phyloP scores from a whole-genome alignment of 768 basidiomycete genomes.

The Ephemerocybe angulata region DNA sequence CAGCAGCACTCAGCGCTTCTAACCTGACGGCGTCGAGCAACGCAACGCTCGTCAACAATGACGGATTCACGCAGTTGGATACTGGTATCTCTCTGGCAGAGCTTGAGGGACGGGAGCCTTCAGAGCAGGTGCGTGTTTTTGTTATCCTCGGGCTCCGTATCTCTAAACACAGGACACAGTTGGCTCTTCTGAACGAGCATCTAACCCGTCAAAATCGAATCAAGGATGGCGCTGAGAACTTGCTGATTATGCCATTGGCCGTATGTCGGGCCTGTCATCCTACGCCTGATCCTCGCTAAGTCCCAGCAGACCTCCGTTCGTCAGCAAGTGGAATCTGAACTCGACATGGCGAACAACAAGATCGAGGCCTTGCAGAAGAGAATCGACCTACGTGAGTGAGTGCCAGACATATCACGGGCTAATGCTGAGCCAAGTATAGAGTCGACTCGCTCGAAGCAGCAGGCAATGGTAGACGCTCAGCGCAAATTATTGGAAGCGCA shows the following conservation, averaged over 20 bases:
- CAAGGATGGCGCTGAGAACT: slow-evolving; percentile 88
- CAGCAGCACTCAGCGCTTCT: slow-evolving; percentile 17
- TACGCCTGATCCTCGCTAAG: slow-evolving; percentile 5
- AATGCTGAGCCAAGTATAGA: slow-evolving; percentile 6
- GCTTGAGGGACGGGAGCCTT: slow-evolving; percentile 42
- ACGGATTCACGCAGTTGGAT: slow-evolving; percentile 14
- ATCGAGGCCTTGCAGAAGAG: slow-evolving; percentile 63
- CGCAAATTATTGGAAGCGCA: slow-evolving; percentile 18
- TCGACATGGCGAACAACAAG: slow-evolving; percentile 70
- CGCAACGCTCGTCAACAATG: slow-evolving; percentile 24
- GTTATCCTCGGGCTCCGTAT: background rate
- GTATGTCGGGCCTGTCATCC: slow-evolving; percentile 30
- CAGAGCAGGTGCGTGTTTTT: slow-evolving; percentile 42
- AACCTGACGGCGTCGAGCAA: slow-evolving; percentile 17
- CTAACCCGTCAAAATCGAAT: slow-evolving; percentile 77
- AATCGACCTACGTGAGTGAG: slow-evolving; percentile 50
- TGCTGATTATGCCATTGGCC: slow-evolving; percentile 64
- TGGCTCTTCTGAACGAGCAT: slow-evolving; percentile 63
- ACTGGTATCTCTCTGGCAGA: slow-evolving; percentile 35
- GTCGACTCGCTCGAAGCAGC: slow-evolving; percentile 5
- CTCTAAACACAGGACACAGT: slow-evolving; percentile 32
- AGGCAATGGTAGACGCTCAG: slow-evolving; percentile 12
- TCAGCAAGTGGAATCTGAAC: slow-evolving; percentile 68
- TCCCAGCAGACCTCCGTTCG: slow-evolving; percentile 56
- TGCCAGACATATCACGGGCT: background rate